These are phyloP conservation scores for Clavariopsis aquatica DNA, from an alignment of 495 filamentous ascomycete genomes.

Conservation along the genomic window DNA sequence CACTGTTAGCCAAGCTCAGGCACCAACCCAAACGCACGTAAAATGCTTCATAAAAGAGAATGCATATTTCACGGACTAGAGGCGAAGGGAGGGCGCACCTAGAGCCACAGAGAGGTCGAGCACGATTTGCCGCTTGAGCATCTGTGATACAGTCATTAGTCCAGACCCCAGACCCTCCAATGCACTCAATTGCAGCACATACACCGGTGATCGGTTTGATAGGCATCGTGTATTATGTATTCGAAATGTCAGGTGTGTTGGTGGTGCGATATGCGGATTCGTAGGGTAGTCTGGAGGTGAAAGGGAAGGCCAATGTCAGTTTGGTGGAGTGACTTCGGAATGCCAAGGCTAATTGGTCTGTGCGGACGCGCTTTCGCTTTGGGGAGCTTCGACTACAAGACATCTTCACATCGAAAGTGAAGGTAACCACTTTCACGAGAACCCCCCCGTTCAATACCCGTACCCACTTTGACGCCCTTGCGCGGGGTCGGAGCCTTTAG, in stretches of 20 bases:
- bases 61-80: background rate
- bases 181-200: constrained; percentile 41
- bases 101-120: constrained; percentile 76
- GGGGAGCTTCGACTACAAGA: constrained; percentile 9
- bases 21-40: background rate
- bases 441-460: background rate
- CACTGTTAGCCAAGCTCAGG: constrained; percentile 7
- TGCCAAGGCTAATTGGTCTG: constrained; percentile 5
- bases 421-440: background rate
- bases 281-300: constrained; percentile 31
- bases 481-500: background rate
- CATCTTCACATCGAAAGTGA: background rate
- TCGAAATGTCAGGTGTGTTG: constrained; percentile 16
- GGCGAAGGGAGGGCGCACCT: constrained; percentile 56
- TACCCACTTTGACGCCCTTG: background rate
- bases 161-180: constrained; percentile 37
- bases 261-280: constrained; percentile 11
- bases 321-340: constrained; percentile 1
- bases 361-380: constrained; percentile 6
- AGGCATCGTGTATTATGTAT: constrained; percentile 38
- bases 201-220: constrained; percentile 61
- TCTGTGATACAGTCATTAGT: constrained; percentile 51
- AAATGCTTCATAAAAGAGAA: background rate
- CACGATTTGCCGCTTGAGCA: constrained; percentile 72
- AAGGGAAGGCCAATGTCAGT: constrained; percentile 9